Base-by-base conservation (phyloP, 164 flowering plant species). In the Aristolochia contorta region DNA sequence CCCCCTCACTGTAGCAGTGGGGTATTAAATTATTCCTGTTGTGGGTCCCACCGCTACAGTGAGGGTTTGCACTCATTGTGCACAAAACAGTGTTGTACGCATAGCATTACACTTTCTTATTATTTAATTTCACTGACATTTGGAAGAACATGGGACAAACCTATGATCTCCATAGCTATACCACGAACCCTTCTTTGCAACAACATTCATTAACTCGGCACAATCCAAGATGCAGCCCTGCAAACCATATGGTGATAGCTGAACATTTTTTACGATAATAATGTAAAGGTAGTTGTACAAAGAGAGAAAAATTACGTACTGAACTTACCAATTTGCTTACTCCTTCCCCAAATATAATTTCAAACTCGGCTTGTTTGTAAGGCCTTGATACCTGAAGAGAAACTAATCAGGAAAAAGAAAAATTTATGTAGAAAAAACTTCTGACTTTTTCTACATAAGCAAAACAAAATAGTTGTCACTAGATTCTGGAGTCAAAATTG, bases 221-320 rank as follows among this genome's bases (percentile, higher is more conserved):
- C 94, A 87, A 77, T 93, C 99, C 79, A 93, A 72, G 61, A 93
- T 65, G 71, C 99, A 89, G 37, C 97, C 97, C 99, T 93, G 80
- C 46, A 74, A 53, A 21, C 4, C 4, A 50, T 54, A 16, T 30
- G 0, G 59, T 54, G 46, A 43, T 30, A 49, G 33, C 41, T 5
- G n/a, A 53, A 33, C 0, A 47, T 19, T 22, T 13, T 23, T 41
- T 56, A 6, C 18, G 47, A 22, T 49, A 16, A 24, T 56, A 54
- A 37, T 10, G 43, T 4, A 37, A 6, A 10, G 9, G 43, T 8
- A 37, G 43, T 8, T 37, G 1, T 37, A 37, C 43, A 37, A 37
- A 37, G 43, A 37, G 43, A 37, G 43, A 8, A 37, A 6, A 4
- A 37, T 37, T 37, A 37, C 12, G 7, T 37, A 37, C 22, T 21